Evolutionary conservation across 106 monocot species (phyloP).

Genomic region (Iris macrosiphon): DNA sequence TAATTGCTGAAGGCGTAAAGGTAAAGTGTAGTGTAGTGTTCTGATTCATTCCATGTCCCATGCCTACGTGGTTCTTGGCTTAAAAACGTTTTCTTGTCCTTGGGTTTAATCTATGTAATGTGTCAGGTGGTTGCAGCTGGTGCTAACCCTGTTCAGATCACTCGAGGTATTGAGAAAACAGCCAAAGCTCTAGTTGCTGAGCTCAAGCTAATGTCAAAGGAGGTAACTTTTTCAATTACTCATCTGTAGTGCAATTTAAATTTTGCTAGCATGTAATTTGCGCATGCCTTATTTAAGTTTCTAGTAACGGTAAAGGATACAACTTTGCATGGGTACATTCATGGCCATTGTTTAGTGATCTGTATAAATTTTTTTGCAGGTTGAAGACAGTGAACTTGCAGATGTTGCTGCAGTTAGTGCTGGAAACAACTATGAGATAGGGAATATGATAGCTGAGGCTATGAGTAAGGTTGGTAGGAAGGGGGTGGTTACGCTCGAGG

Average conservation of each 20-base stretch:
- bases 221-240: slow-evolving; percentile 24
- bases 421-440: slow-evolving; percentile 79
- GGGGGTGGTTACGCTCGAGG: slow-evolving; percentile 86
- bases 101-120: not conserved
- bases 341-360: not conserved
- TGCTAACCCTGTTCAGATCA: slow-evolving; percentile 74
- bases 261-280: not conserved
- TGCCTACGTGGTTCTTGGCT: too few relatives aligned
- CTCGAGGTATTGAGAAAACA: slow-evolving; percentile 74
- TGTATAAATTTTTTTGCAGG: slow-evolving; percentile 19
- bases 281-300: too few relatives aligned
- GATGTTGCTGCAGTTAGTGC: slow-evolving; percentile 95
- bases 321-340: too few relatives aligned
- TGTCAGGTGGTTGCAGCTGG: slow-evolving; percentile 37
- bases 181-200: slow-evolving; percentile 59
- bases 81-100: not conserved
- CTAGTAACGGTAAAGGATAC: too few relatives aligned
- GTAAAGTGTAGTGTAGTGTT: too few relatives aligned
- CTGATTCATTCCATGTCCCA: too few relatives aligned
- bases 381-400: slow-evolving; percentile 89
- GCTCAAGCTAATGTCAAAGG: slow-evolving; percentile 55
- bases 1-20: slow-evolving; percentile 94
- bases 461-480: slow-evolving; percentile 91
- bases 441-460: slow-evolving; percentile 95
- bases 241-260: not conserved